phyloP scores from a whole-genome alignment of 768 basidiomycete genomes.

The Lactifluus volemus region DNA sequence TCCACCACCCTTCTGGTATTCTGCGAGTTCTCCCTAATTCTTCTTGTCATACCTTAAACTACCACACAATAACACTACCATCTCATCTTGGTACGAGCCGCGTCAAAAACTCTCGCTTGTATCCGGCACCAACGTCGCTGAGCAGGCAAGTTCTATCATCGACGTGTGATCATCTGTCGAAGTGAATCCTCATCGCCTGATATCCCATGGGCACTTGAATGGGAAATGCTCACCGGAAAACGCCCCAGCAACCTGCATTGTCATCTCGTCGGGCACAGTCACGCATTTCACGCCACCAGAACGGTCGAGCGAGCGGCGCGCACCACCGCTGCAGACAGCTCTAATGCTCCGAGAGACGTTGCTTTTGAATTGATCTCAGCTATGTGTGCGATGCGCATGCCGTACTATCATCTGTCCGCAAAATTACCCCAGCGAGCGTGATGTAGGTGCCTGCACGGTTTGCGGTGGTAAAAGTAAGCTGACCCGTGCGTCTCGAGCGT shows the following conservation, averaged over 20 bases:
- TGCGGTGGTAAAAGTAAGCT: conserved; percentile 63
- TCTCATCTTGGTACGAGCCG: not conserved
- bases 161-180: not conserved
- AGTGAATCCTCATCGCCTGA: not conserved
- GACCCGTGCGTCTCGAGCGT: conserved; percentile 39
- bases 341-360: conserved; percentile 63
- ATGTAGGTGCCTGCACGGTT: conserved; percentile 33
- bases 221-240: not conserved
- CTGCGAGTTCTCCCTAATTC: too few species aligned
- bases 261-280: conserved; percentile 49
- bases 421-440: conserved; percentile 33
- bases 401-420: conserved; percentile 34
- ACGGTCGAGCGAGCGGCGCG: conserved; percentile 52
- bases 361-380: conserved; percentile 52
- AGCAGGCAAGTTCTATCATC: not conserved
- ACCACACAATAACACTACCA: not conserved
- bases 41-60: not conserved
- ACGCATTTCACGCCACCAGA: conserved; percentile 48
- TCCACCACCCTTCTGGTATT: too few species aligned
- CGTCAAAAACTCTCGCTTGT: not conserved
- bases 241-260: not conserved
- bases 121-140: not conserved
- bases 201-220: not conserved
- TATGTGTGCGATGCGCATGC: conserved; percentile 51
- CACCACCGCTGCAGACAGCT: conserved; percentile 51